These are phyloP conservation scores for Breynia disticha DNA, from an alignment of 441 rosid species.

Conservation along the genomic window DNA sequence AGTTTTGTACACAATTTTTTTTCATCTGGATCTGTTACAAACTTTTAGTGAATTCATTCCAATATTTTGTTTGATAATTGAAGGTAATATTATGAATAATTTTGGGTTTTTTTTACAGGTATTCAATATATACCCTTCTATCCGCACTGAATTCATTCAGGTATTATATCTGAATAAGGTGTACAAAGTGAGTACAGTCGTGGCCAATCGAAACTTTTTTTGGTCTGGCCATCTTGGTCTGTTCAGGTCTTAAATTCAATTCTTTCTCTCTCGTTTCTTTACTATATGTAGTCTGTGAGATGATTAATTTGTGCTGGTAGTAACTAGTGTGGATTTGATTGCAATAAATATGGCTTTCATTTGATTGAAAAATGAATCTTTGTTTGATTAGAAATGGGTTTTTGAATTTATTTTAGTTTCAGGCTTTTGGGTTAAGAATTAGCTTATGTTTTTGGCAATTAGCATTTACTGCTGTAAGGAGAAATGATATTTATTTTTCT, in stretches of 20 bases:
- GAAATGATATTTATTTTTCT: background rate
- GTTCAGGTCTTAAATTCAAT: slow-evolving; percentile 19
- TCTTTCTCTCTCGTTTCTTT: slow-evolving; percentile 2
- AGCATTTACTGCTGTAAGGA: slow-evolving; percentile 9
- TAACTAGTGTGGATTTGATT: slow-evolving; percentile 13
- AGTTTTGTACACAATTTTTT: background rate
- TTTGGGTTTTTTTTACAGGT: too few species aligned
- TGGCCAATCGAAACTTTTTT: background rate
- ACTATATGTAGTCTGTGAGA: slow-evolving; percentile 5
- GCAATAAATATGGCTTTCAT: slow-evolving; percentile 10
- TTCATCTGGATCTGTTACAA: background rate
- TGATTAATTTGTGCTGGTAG: slow-evolving; percentile 10
- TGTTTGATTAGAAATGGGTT: background rate
- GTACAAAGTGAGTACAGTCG: background rate
- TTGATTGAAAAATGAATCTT: slow-evolving; percentile 13
- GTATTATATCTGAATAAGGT: slow-evolving; percentile 15
- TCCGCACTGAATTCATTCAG: slow-evolving; percentile 25
- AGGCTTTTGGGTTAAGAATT: slow-evolving; percentile 1
- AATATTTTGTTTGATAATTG: background rate
- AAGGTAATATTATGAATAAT: background rate
- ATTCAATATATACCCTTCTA: slow-evolving; percentile 16
- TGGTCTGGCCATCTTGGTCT: slow-evolving; percentile 16
- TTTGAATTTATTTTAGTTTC: background rate
- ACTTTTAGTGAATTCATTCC: background rate
- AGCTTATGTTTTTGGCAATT: slow-evolving; percentile 6